These are phyloP conservation scores for Phaseolus lunatus DNA, from an alignment of 306 rosid genomes.

Conservation along the genomic window DNA sequence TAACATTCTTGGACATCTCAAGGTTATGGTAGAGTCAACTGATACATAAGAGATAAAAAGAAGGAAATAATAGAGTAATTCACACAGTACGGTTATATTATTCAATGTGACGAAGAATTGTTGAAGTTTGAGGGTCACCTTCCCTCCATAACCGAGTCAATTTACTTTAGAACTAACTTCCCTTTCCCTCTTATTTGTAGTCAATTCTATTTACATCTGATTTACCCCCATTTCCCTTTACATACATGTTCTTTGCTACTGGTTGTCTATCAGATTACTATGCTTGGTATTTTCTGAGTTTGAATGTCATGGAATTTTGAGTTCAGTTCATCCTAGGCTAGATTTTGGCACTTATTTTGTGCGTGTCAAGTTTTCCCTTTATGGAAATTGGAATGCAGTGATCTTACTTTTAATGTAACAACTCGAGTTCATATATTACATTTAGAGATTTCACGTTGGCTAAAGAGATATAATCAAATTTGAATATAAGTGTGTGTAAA, in stretches of 20 bases:
- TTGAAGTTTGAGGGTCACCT: neutral
- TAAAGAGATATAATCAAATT: too few species aligned
- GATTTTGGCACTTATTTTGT: neutral
- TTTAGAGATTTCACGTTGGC: too few species aligned
- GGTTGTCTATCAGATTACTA: neutral
- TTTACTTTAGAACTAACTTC: neutral
- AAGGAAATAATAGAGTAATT: neutral
- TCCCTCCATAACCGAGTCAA: neutral
- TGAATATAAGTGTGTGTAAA: too few species aligned
- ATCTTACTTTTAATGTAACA: slow-evolving; percentile 13
- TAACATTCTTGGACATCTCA: neutral
- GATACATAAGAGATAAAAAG: neutral
- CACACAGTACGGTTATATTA: neutral
- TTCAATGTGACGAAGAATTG: neutral
- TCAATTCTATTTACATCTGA: neutral
- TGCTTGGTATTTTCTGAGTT: slow-evolving; percentile 19
- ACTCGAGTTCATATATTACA: slow-evolving; percentile 10
- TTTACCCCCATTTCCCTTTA: neutral
- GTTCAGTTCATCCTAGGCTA: neutral
- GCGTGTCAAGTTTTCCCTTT: slow-evolving; percentile 4
- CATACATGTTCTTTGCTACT: neutral
- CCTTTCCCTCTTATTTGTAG: neutral
- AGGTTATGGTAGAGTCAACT: neutral
- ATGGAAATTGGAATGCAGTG: neutral
- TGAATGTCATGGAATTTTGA: neutral